Evolutionary conservation across 2,329 filamentous ascomycete genomes (phyloP).

Genomic region (Aspergillus aculeatinus): DNA sequence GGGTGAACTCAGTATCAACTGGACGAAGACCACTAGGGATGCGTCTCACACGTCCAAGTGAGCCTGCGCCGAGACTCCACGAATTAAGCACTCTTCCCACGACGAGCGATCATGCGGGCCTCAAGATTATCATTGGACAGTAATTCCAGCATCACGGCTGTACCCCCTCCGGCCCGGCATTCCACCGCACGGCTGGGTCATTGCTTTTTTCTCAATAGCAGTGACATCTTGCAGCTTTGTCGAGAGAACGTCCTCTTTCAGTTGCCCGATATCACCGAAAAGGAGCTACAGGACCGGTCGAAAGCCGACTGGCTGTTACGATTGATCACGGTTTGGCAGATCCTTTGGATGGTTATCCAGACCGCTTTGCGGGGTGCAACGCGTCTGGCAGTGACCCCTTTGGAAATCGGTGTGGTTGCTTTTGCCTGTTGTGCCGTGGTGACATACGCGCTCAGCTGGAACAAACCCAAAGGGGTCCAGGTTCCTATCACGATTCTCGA

Average conservation of each 20-base stretch:
- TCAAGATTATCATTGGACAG: too few species aligned
- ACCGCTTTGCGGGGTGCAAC: not conserved
- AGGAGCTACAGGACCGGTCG: not conserved
- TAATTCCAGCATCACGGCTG: too few species aligned
- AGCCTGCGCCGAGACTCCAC: too few species aligned
- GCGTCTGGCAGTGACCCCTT: not conserved
- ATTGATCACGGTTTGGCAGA: not conserved
- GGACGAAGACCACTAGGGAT: too few species aligned
- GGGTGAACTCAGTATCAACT: not conserved
- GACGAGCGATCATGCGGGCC: too few species aligned
- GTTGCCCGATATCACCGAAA: not conserved
- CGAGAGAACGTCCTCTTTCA: not conserved
- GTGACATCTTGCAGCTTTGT: not conserved
- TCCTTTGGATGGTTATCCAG: not conserved
- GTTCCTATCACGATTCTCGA: not conserved
- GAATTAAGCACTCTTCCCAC: too few species aligned
- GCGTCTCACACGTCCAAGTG: too few species aligned
- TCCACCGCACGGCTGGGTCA: too few species aligned
- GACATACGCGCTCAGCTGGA: not conserved
- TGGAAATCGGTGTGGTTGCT: not conserved
- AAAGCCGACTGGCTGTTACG: not conserved
- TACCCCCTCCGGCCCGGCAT: not conserved
- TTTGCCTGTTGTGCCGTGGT: not conserved
- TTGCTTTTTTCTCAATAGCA: fast-evolving
- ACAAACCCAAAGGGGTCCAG: not conserved